These are phyloP conservation scores for Polyporus arcularius DNA, from an alignment of 768 basidiomycete species.

Conservation along the genomic window DNA sequence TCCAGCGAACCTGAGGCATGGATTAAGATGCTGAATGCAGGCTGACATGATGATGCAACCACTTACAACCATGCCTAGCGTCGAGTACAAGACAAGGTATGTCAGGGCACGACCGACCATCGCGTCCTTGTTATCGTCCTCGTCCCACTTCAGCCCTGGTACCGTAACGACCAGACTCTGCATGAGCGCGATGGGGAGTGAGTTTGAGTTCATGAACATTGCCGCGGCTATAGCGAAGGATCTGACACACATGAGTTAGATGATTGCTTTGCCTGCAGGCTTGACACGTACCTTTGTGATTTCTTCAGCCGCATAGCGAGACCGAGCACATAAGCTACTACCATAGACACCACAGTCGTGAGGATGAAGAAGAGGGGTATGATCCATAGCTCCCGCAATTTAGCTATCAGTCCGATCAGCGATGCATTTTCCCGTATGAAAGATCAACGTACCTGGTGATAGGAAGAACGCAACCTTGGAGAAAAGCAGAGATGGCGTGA, in stretches of 20 bases:
- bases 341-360: conserved; percentile 72
- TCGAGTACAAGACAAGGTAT: conserved; percentile 90
- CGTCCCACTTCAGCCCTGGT: conserved; percentile 77
- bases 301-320: conserved; percentile 63
- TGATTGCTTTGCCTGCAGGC: not conserved
- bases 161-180: conserved; percentile 86
- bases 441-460: conserved; percentile 56
- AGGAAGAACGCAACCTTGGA: conserved; percentile 92
- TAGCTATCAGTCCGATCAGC: conserved; percentile 43
- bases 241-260: conserved; percentile 37
- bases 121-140: conserved; percentile 77
- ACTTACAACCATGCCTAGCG: conserved; percentile 92
- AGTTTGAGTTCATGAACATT: conserved; percentile 95
- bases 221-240: conserved; percentile 79
- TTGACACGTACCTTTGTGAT: conserved; percentile 66
- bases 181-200: conserved; percentile 93
- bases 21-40: not conserved
- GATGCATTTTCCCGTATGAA: conserved; percentile 1
- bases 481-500: conserved; percentile 86
- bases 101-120: conserved; percentile 92
- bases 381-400: conserved; percentile 80
- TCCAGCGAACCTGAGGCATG: conserved; percentile 76
- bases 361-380: conserved; percentile 85
- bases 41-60: not conserved
- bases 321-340: conserved; percentile 64